These are phyloP conservation scores for Sporothrix inflata DNA, from an alignment of 2,329 filamentous ascomycete species.

Conservation along the genomic window DNA sequence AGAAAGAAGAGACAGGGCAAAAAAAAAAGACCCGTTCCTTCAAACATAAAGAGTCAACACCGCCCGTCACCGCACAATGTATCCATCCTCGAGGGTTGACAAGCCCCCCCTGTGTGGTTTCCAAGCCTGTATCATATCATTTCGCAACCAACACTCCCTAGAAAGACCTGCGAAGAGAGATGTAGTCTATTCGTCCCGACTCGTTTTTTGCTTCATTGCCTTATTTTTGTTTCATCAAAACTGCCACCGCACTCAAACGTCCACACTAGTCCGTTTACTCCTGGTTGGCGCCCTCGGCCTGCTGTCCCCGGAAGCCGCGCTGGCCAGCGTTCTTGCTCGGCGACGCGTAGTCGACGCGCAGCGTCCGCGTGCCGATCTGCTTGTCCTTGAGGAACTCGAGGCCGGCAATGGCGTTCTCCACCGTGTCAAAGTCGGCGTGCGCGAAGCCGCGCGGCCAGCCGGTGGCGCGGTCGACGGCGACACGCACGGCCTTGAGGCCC, in stretches of 20 bases:
- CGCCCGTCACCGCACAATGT: neutral
- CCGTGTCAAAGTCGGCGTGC: conserved; percentile 76
- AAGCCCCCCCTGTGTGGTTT: neutral
- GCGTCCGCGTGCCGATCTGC: conserved; percentile 65
- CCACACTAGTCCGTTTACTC: too few relatives aligned
- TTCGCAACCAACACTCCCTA: too few relatives aligned
- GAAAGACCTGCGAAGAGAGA: too few relatives aligned
- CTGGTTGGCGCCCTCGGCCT: neutral
- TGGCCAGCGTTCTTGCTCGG: neutral
- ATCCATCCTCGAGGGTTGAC: neutral
- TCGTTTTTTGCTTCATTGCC: neutral
- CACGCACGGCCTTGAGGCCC: conserved; percentile 74
- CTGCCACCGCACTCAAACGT: too few relatives aligned
- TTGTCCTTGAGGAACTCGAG: conserved; percentile 58
- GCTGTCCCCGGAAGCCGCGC: neutral
- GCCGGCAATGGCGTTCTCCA: conserved; percentile 66
- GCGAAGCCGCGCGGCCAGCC: conserved; percentile 83
- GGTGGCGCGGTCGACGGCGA: conserved; percentile 79
- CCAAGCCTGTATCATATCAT: neutral
- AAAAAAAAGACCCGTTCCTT: neutral
- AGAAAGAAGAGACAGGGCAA: neutral
- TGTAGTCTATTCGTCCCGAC: neutral
- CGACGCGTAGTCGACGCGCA: conserved; percentile 64
- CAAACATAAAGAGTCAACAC: neutral
- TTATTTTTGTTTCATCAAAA: neutral